phyloP scores from a whole-genome alignment of 495 filamentous ascomycete species.

The Penicillium paradoxum region DNA sequence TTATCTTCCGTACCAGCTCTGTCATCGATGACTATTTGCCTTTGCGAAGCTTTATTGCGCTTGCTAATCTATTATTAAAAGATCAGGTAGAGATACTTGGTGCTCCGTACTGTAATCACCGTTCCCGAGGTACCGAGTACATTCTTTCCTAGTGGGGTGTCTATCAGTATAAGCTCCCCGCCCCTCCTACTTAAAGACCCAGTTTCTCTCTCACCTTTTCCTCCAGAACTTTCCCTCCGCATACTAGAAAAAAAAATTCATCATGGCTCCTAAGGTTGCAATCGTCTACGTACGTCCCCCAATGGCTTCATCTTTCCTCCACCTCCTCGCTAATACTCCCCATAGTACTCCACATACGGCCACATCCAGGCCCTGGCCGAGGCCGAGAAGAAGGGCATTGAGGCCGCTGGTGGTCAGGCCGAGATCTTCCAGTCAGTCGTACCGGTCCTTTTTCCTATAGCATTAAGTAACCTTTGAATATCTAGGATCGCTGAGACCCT shows the following conservation, averaged over 20 bases:
- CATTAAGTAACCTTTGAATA: constrained; percentile 4
- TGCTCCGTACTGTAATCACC: not conserved
- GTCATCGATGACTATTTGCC: constrained; percentile 36
- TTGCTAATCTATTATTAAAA: constrained; percentile 10
- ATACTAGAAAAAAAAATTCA: too few relatives aligned
- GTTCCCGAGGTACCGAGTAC: not conserved
- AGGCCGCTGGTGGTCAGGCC: constrained; percentile 74
- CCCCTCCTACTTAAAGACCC: not conserved
- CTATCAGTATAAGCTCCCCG: not conserved
- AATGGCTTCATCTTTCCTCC: not conserved
- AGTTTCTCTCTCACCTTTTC: not conserved
- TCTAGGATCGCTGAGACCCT: constrained; percentile 81
- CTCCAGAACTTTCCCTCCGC: not conserved
- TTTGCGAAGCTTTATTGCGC: constrained; percentile 13
- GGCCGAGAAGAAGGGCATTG: constrained; percentile 86
- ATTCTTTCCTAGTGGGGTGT: constrained; percentile 1
- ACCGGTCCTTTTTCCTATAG: not conserved
- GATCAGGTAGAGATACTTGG: not conserved
- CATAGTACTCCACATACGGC: constrained; percentile 92
- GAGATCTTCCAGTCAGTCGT: constrained; percentile 72
- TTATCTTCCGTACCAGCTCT: constrained; percentile 18
- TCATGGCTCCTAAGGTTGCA: constrained; percentile 88
- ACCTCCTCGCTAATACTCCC: not conserved
- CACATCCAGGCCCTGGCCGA: constrained; percentile 81
- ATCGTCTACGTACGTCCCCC: constrained; percentile 72